Percentiles rank a stretch among this genome's conserved stretches.
Conservation (phyloP, 345 rosid species). For the Rhizophora apiculata region DNA sequence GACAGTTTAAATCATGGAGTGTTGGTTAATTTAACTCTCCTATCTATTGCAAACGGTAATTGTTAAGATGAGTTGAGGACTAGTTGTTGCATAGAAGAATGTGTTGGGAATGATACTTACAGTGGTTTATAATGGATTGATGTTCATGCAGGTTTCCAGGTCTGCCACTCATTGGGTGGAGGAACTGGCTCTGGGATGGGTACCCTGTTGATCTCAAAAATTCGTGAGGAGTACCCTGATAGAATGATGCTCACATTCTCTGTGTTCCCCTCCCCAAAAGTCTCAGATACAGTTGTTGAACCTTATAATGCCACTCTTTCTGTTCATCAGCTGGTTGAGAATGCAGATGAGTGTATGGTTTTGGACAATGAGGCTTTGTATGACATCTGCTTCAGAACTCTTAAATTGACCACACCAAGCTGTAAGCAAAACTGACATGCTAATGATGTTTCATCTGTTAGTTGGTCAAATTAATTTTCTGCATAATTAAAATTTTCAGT, state of each 20-base stretch:
- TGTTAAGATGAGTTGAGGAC: not conserved
- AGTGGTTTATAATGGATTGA: not conserved
- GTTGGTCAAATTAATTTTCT: not conserved
- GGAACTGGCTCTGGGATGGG: conserved; percentile 34
- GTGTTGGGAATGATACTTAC: not conserved
- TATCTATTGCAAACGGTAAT: no score
- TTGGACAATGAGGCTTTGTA: conserved; percentile 29
- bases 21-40: no score
- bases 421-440: conserved; percentile 17
- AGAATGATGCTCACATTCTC: conserved; percentile 34
- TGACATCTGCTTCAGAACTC: conserved; percentile 29
- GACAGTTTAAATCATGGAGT: no score
- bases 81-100: not conserved
- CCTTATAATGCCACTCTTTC: conserved; percentile 29
- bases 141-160: conserved; percentile 21
- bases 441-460: not conserved
- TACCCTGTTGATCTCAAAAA: conserved; percentile 26
- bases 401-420: conserved; percentile 28
- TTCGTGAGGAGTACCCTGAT: conserved; percentile 31
- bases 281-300: conserved; percentile 28
- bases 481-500: not conserved
- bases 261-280: conserved; percentile 29
- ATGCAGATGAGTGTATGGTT: conserved; percentile 32
- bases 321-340: conserved; percentile 29
- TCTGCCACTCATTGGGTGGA: conserved; percentile 29